Evolutionary conservation across 2,329 filamentous ascomycete species (phyloP), one percentile per base, ranked within the genome.

Genomic region (Claviceps paspali): DNA sequence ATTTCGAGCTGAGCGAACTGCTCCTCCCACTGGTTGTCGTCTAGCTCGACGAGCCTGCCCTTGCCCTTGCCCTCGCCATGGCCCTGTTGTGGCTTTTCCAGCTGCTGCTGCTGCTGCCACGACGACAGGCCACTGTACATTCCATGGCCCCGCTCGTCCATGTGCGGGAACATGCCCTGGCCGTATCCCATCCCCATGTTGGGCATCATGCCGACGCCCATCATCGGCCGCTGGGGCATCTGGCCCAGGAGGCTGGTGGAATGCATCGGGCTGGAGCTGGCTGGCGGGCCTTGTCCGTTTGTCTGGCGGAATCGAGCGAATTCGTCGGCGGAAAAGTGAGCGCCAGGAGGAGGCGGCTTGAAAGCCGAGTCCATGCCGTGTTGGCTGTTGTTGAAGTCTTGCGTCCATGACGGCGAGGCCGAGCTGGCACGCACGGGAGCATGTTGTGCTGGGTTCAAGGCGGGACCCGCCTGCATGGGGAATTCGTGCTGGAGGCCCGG

Each of bases 21-120:
- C 49, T 86, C 84, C 60, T 96, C 88, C 91, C 91, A 96, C 53
- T 93, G 81, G 52, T 80, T 67, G 49, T 98, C 88, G 54, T 95
- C 85, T 18, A 96, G 72, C 62, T 96, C 91, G 10, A 96, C 79
- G 62, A 96, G 75, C 59, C 92, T 93, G 28, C 82, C 87, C 56
- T 96, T 96, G 41, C 82, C 83, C 57, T 86, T 82, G 35, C 61
- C 65, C 45, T 73, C 67, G 36, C n/a, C n/a, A n/a, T n/a, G n/a
- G n/a, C n/a, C n/a, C n/a, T 61, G 58, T 40, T 64, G 61, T 48
- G 63, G 64, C 48, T n/a, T n/a, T n/a, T n/a, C n/a, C n/a, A n/a
- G 59, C 38, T 64, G 61, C 10, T 33, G 29, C 6, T 21, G 19
- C 19, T 17, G 19, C 17, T 5, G 15, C 11, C 9, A 34, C 21